These are phyloP conservation scores for Nemania serpens DNA, from an alignment of 2,329 filamentous ascomycete genomes.

Conservation along the genomic window DNA sequence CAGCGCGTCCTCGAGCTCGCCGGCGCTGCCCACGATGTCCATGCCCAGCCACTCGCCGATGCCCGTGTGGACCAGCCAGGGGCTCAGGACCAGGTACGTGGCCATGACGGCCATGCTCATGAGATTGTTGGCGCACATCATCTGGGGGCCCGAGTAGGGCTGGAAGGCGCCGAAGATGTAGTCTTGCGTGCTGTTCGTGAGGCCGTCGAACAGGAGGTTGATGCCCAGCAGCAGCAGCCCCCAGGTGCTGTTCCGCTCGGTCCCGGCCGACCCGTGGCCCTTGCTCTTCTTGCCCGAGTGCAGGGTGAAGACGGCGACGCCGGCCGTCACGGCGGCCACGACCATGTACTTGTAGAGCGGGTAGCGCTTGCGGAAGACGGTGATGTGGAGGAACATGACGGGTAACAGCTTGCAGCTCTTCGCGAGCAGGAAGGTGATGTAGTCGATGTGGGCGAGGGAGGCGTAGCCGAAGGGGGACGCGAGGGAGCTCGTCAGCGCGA, in stretches of 20 bases:
- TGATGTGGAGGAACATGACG: constrained; percentile 96
- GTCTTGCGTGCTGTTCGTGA: constrained; percentile 97
- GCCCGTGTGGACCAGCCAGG: constrained; percentile 74
- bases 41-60: constrained; percentile 69
- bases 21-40: constrained; percentile 66
- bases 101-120: constrained; percentile 80
- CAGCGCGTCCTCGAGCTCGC: constrained; percentile 79
- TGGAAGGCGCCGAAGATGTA: constrained; percentile 83
- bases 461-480: constrained; percentile 97
- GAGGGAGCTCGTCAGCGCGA: constrained; percentile 85
- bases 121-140: constrained; percentile 98
- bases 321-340: constrained; percentile 85
- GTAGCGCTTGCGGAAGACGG: constrained; percentile 85
- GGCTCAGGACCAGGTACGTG: constrained; percentile 75
- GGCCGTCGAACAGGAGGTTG: constrained; percentile 92
- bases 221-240: constrained; percentile 83
- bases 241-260: constrained; percentile 69
- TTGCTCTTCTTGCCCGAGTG: constrained; percentile 66
- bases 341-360: constrained; percentile 97
- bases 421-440: constrained; percentile 95
- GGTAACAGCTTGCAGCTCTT: constrained; percentile 99
- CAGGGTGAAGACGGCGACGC: constrained; percentile 93
- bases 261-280: constrained; percentile 53
- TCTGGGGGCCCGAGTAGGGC: constrained; percentile 88
- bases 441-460: constrained; percentile 90